Base-by-base conservation (phyloP, 2,329 filamentous ascomycete genomes). In the Aspergillus sp. region DNA sequence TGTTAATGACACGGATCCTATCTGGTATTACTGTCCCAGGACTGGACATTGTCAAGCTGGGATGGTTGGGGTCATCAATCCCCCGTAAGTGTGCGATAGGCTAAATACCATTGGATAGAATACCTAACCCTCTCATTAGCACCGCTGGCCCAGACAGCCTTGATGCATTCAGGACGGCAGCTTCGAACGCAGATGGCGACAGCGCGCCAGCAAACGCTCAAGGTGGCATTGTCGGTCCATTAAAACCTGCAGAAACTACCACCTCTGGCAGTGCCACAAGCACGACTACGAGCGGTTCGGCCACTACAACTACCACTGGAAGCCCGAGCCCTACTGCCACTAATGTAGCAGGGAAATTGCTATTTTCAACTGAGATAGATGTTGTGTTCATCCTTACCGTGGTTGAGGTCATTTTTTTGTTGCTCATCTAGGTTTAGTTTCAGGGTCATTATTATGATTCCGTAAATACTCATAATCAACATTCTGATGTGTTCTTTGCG, bases 11-110 rank as follows among this genome's bases (percentile, higher is more conserved):
- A 79, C 76, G 36, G 83, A 76, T 43, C 87, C 88, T 28, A 73
- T 90, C 52, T 93, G 88, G 86, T 70, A 87, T 52, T 91, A 85
- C 75, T 91, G 87, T 70, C 82, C 81, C 28, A 83, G 89, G 65
- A 81, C 64, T 37, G 79, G 75, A 59, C 88, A 93, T 70, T 93
- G 87, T 67, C 79, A 89, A 65, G 69, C 62, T 38, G 85, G 85
- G 49, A 90, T 90, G 84, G 76, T 78, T 45, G 84, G 87, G 71
- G 85, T 87, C 29, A 82, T 90, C 61, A 90, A 90, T 67, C 80
- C 84, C 11, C 39, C 58, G 57, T 60, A 44, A 53, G 56, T 44
- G 37, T 39, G n/a, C 12, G 29, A n/a, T 32, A 4, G 31, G 8
- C 31, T 8, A 32, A 8, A 32, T 9, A 32, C 8, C n/a, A 32